phyloP scores from a whole-genome alignment of 306 rosid species.

The Cyamopsis tetragonoloba region DNA sequence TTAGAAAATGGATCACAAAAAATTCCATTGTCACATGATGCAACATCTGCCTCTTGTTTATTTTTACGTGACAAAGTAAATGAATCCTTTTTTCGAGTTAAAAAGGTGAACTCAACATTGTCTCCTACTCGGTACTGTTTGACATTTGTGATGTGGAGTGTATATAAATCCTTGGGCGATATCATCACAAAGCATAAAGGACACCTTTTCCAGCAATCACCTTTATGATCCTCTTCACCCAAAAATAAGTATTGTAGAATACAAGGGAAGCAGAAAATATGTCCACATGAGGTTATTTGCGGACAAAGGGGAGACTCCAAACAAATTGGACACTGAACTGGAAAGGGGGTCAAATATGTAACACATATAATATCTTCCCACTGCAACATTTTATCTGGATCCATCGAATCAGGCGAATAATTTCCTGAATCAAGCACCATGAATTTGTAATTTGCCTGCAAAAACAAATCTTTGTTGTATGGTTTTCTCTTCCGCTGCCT shows the following conservation, averaged over 20 bases:
- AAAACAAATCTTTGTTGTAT: conserved; percentile 83
- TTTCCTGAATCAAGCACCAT: conserved; percentile 79
- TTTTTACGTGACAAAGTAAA: conserved; percentile 42
- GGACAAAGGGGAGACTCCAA: conserved; percentile 88
- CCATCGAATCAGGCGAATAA: conserved; percentile 56
- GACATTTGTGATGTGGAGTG: conserved; percentile 71
- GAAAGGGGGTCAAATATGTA: conserved; percentile 69
- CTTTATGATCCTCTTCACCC: conserved; percentile 91
- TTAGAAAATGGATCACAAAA: conserved; percentile 72
- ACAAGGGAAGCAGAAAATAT: conserved; percentile 93
- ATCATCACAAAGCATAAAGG: conserved; percentile 90
- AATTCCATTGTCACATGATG: conserved; percentile 24
- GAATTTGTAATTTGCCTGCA: conserved; percentile 94
- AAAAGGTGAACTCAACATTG: conserved; percentile 53
- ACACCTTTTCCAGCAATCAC: conserved; percentile 91
- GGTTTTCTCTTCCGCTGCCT: conserved; percentile 75
- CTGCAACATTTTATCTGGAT: conserved; percentile 90
- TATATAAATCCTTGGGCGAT: conserved; percentile 80
- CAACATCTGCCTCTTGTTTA: conserved; percentile 41
- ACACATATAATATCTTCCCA: conserved; percentile 94
- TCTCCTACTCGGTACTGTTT: conserved; percentile 66
- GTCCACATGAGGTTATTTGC: conserved; percentile 96
- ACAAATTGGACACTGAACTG: conserved; percentile 93
- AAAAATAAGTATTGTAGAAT: conserved; percentile 71
- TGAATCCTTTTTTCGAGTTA: conserved; percentile 70